Evolutionary conservation across 352 stramenopile species (phyloP).

Genomic region (Plasmopara halstedii): DNA sequence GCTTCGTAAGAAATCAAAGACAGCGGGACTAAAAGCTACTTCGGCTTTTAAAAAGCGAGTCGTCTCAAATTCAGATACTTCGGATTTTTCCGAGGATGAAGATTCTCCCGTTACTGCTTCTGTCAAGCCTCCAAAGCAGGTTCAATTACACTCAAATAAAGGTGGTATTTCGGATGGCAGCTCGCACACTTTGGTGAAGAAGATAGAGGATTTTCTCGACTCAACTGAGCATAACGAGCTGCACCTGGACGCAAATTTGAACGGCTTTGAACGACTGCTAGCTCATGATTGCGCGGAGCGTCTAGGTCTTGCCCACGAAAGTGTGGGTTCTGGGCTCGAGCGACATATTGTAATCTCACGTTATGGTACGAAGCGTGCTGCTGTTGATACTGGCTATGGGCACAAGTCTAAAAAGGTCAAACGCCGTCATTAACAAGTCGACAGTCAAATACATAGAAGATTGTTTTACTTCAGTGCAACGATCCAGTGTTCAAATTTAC

Average conservation of each 20-base stretch:
- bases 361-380: constrained; percentile 11
- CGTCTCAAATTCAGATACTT: constrained; percentile 3
- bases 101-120: constrained; percentile 1
- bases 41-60: not conserved
- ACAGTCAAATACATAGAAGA: too few species aligned
- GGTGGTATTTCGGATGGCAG: constrained; percentile 52
- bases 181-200: constrained; percentile 77
- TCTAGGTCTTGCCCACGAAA: constrained; percentile 65
- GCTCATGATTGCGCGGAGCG: constrained; percentile 78
- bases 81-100: constrained; percentile 16
- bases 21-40: constrained; percentile 1
- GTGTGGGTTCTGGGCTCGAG: constrained; percentile 57
- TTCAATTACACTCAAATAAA: too few species aligned
- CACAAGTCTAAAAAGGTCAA: constrained; percentile 32
- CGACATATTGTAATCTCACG: constrained; percentile 72
- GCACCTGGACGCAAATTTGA: constrained; percentile 68
- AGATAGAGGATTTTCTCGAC: constrained; percentile 62
- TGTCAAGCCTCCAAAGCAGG: too few species aligned
- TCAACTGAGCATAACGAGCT: constrained; percentile 38
- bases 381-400: constrained; percentile 1
- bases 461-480: constrained; percentile 10
- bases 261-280: constrained; percentile 74
- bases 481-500: constrained; percentile 17
- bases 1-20: constrained; percentile 14
- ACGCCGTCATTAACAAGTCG: not conserved